Evolutionary conservation across 441 rosid species (phyloP).

Genomic region (Erysimum cheiri): DNA sequence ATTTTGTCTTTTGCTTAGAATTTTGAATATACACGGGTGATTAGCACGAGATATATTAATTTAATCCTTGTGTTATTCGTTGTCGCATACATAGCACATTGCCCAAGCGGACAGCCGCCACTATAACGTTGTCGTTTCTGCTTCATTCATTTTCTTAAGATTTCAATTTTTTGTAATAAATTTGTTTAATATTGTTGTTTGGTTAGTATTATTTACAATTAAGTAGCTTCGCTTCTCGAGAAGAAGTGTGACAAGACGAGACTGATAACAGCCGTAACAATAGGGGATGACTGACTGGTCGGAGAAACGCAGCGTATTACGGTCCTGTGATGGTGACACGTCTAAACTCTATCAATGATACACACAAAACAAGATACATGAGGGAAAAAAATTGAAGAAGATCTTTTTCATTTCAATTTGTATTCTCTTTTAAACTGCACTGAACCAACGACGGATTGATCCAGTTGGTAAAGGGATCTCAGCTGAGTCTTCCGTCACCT

Average conservation of each 20-base stretch:
- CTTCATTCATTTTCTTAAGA: not conserved
- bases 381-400: not conserved
- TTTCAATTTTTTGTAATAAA: not conserved
- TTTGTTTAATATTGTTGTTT: not conserved
- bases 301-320: conserved; percentile 20
- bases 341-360: conserved; percentile 30
- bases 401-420: not conserved
- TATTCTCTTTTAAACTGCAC: not conserved
- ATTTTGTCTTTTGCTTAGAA: not conserved
- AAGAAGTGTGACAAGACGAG: conserved; percentile 35
- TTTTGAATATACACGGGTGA: not conserved
- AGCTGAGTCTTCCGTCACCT: too few species aligned
- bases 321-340: conserved; percentile 29
- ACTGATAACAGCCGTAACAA: conserved; percentile 33
- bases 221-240: conserved; percentile 4
- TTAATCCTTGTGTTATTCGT: not conserved
- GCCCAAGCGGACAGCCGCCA: conserved; percentile 24
- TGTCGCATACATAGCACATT: conserved; percentile 8
- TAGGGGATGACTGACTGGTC: conserved; percentile 26
- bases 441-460: too few species aligned
- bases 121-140: not conserved
- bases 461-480: too few species aligned
- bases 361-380: conserved; percentile 2
- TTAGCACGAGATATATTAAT: not conserved
- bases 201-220: too few species aligned